These are phyloP conservation scores for Fagopyrum tataricum DNA, from an alignment of 148 eudicot genomes.

Conservation along the genomic window DNA sequence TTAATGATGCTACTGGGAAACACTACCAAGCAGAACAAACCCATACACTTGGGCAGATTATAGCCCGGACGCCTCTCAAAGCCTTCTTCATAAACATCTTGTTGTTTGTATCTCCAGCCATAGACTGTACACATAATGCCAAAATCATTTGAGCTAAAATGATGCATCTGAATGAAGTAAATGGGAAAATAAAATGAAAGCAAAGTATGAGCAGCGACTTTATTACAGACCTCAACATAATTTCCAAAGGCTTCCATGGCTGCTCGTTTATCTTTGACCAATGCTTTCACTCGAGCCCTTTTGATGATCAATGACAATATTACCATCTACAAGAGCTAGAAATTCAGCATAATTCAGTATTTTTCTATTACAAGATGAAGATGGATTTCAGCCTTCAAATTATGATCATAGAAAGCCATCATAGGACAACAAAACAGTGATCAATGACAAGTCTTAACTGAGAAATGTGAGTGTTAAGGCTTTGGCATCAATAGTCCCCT, in stretches of 20 bases:
- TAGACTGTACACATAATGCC: constrained; percentile 37
- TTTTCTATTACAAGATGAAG: constrained; percentile 13
- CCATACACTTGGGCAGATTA: constrained; percentile 80
- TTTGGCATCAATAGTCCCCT: not conserved
- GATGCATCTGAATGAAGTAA: not conserved
- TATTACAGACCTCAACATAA: constrained; percentile 72
- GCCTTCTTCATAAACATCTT: constrained; percentile 57
- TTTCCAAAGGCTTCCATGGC: constrained; percentile 92
- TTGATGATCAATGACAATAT: constrained; percentile 82
- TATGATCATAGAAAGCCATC: not conserved
- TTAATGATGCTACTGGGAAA: not conserved
- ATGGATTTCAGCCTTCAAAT: not conserved
- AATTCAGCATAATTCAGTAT: constrained; percentile 23
- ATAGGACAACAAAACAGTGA: not conserved
- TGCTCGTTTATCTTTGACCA: constrained; percentile 83
- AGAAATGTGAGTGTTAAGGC: not conserved
- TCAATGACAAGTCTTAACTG: not conserved
- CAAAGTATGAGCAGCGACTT: not conserved
- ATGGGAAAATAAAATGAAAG: not conserved
- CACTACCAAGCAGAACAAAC: not conserved
- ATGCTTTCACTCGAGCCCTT: constrained; percentile 64
- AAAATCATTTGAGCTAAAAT: not conserved
- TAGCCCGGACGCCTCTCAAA: constrained; percentile 65
- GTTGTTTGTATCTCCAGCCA: constrained; percentile 59
- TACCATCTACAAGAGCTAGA: constrained; percentile 59